These are phyloP conservation scores for Globisporangium radiosum DNA, from an alignment of 352 stramenopile genomes.

Conservation along the genomic window DNA sequence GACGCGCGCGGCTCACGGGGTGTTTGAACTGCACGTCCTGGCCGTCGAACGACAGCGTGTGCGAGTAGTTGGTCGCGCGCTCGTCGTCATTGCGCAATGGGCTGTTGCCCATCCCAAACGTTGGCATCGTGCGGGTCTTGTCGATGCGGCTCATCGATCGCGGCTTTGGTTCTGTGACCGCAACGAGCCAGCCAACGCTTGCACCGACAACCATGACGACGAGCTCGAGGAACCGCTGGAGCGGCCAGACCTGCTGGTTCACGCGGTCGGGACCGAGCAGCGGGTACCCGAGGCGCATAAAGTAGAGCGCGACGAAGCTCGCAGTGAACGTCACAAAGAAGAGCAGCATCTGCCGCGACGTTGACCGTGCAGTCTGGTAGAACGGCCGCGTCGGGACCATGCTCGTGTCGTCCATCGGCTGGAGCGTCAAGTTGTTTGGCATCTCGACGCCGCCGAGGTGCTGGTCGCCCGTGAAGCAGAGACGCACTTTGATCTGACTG, in stretches of 20 bases:
- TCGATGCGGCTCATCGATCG: conserved; percentile 71
- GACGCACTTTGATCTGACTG: conserved; percentile 54
- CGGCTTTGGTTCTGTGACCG: conserved; percentile 56
- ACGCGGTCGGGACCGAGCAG: conserved; percentile 45
- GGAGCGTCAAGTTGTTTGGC: conserved; percentile 65
- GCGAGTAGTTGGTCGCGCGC: conserved; percentile 52
- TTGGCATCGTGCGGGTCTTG: conserved; percentile 52
- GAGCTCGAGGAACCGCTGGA: conserved; percentile 75
- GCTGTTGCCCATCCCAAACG: conserved; percentile 19
- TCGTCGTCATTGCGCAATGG: conserved; percentile 35
- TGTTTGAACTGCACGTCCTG: conserved; percentile 75
- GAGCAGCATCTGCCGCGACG: conserved; percentile 60
- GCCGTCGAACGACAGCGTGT: conserved; percentile 73
- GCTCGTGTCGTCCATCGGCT: conserved; percentile 79
- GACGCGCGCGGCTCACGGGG: conserved; percentile 51
- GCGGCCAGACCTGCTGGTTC: conserved; percentile 78
- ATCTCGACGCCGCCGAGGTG: conserved; percentile 66
- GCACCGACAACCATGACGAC: conserved; percentile 66
- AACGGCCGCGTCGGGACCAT: conserved; percentile 73
- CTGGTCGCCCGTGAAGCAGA: conserved; percentile 80
- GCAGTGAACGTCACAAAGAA: conserved; percentile 79
- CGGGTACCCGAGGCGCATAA: conserved; percentile 69
- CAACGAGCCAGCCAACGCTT: conserved; percentile 50
- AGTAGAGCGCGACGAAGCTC: conserved; percentile 64
- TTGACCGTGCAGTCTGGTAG: conserved; percentile 62